phyloP scores from a whole-genome alignment of 352 stramenopile genomes.

The Elongisporangium prolatum region DNA sequence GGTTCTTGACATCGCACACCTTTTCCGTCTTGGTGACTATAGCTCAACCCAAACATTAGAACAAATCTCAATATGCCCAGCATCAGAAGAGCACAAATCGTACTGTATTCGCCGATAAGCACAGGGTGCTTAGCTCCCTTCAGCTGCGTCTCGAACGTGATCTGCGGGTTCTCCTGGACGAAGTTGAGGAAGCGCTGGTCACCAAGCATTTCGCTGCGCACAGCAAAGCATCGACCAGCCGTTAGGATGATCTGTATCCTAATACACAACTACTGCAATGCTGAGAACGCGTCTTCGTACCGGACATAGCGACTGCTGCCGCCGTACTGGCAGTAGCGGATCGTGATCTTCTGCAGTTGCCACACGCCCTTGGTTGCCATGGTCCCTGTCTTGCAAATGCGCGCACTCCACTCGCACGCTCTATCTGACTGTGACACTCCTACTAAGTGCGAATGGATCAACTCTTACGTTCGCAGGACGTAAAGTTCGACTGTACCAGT shows the following conservation, averaged over 20 bases:
- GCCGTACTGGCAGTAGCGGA: conserved; percentile 76
- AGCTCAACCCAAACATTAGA: neutral
- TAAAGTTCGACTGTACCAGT: conserved; percentile 7
- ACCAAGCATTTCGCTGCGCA: conserved; percentile 50
- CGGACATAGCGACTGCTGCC: conserved; percentile 76
- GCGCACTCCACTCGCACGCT: conserved; percentile 3
- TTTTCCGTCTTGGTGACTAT: conserved; percentile 79
- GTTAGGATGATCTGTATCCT: neutral
- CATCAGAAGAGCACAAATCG: neutral
- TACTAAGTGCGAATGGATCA: conserved; percentile 3
- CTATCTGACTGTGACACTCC: neutral
- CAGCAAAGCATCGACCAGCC: neutral
- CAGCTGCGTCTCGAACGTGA: conserved; percentile 80
- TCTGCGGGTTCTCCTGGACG: conserved; percentile 85
- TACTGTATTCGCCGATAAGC: conserved; percentile 83
- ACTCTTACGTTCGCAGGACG: neutral
- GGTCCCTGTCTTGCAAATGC: conserved; percentile 4
- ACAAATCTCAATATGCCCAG: neutral
- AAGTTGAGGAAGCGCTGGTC: conserved; percentile 79
- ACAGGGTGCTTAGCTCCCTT: conserved; percentile 81
- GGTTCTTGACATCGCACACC: conserved; percentile 87
- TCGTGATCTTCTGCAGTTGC: conserved; percentile 77
- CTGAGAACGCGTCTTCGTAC: conserved; percentile 10
- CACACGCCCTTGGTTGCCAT: conserved; percentile 78
- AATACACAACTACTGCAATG: neutral